Base-by-base conservation (phyloP, 345 rosid species). In the Isatis tinctoria region DNA sequence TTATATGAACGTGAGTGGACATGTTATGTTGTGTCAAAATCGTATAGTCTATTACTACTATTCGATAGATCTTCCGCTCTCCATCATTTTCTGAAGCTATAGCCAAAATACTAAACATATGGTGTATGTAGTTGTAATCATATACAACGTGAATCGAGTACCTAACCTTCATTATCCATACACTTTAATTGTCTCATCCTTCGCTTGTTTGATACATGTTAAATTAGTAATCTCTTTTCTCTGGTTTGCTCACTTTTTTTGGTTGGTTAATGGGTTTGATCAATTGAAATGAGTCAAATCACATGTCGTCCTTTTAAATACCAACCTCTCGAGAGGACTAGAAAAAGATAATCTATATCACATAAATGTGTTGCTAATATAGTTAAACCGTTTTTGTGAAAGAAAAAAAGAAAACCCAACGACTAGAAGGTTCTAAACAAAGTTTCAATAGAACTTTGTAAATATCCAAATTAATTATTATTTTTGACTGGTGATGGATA, bases 241-340 rank as follows among this genome's bases (percentile, higher is more conserved):
- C 40, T 18, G 61, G 11, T 16, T 32, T 16, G 37, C 7, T 32
- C 60, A 16, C 5, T 8, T 51, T 47, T 51, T 47, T 32, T 32
- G 16, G 24, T 32, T 57, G 61, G 36, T 32, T 57, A n/a, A 57
- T 32, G 13, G 61, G 24, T 32, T 32, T 32, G 40, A 57, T 73
- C 70, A 73, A 73, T 1, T 64, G 4, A 41, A 6, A 44, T 32
- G 43, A 53, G 47, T 73, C 70, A 54, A 24, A 41, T 73, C 76
- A 41, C 43, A 64, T 20, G 63, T 32, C 64, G 30, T 40, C 24
- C 6, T 43, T 32, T 14, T 14, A 22, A 3, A 16, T 33, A 56
- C 22, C 16, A 65, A 33, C 32, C 65, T 65, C 72, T 66, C 35
- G 67, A 74, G 51, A 65, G 59, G 17, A 45, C 51, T 66, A 58